Evolutionary conservation across 352 stramenopile genomes (phyloP), one percentile per base, ranked within the genome.

Genomic region (Pseudoperonospora humuli): DNA sequence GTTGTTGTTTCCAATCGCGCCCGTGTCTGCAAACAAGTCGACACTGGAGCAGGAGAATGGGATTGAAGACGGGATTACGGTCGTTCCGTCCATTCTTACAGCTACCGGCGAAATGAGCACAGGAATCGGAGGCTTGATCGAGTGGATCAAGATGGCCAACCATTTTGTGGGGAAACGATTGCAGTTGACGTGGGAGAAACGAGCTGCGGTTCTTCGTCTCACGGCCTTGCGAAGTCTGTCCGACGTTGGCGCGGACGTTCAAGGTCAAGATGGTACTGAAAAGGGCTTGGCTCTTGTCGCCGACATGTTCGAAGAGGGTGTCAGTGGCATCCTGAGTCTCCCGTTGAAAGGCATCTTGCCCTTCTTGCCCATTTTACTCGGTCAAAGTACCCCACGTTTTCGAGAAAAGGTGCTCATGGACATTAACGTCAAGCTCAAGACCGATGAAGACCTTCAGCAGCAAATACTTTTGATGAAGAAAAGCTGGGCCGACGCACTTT

Each of bases 361-460:
- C 8, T 93, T 89, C 38, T 43, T 93, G 23, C 76, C 81, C 0
- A 62, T 75, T 29, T 47, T 91, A 10, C 44, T 93, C 5, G 59
- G 61, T 2, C 66, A 66, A 20, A 74, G 68, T n/a, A 79, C 68
- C 1, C 39, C 61, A 0, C 48, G 55, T 20, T 74, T 79, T 39
- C 72, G 81, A 2, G 81, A 93, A 39, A 83, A 85, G 27, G 68
- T 90, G 7, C 57, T 93, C 7, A 89, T 93, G 77, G 79, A 91
- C n/a, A 76, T 93, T 31, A 91, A 85, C 38, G 75, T 93, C 10
- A 81, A 78, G 56, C 61, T 93, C 8, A 93, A 93, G 48, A 93
- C 75, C 0, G 74, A 90, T 19, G 65, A 82, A 38, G 39, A 61
- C 0, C 43, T 71, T n/a, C 75, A 90, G 32, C 73, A 86, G 24